These are phyloP conservation scores for Urochloa ruziziensis DNA, from an alignment of 176 grass and related monocot genomes.

Conservation along the genomic window DNA sequence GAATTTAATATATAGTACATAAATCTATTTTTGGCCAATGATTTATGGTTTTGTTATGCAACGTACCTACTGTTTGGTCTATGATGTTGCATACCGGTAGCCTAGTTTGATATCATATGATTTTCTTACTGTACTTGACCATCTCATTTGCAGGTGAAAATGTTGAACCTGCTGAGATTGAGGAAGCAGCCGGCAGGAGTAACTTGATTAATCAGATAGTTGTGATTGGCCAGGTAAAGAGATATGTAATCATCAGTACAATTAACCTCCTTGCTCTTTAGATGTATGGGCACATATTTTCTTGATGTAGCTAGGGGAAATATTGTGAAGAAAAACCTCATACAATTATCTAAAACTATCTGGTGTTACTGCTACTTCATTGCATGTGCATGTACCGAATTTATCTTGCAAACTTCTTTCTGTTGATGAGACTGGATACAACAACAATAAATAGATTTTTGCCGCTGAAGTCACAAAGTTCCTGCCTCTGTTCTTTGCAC, in stretches of 20 bases:
- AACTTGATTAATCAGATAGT: slow-evolving; percentile 85
- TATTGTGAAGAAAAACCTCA: not conserved
- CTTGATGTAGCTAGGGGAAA: not conserved
- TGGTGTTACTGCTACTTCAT: not conserved
- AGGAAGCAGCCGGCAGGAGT: slow-evolving; percentile 75
- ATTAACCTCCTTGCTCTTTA: no score
- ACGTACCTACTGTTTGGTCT: not conserved
- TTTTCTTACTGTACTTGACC: not conserved
- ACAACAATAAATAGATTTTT: not conserved
- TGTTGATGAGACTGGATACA: not conserved
- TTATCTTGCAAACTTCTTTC: not conserved
- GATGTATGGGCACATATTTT: no score
- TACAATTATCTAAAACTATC: not conserved
- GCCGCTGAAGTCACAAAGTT: not conserved
- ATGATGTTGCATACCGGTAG: not conserved
- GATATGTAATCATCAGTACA: not conserved
- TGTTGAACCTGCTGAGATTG: slow-evolving; percentile 86
- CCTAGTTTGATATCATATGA: not conserved
- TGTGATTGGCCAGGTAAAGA: slow-evolving; percentile 83
- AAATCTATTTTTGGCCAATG: not conserved
- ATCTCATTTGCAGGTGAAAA: slow-evolving; percentile 71
- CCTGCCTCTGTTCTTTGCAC: slow-evolving; percentile 14
- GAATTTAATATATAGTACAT: not conserved
- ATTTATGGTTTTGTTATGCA: not conserved
- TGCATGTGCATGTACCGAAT: not conserved